Evolutionary conservation across 306 rosid species (phyloP), one percentile per base, ranked within the genome.

Genomic region (Pterocarpus santalinus): DNA sequence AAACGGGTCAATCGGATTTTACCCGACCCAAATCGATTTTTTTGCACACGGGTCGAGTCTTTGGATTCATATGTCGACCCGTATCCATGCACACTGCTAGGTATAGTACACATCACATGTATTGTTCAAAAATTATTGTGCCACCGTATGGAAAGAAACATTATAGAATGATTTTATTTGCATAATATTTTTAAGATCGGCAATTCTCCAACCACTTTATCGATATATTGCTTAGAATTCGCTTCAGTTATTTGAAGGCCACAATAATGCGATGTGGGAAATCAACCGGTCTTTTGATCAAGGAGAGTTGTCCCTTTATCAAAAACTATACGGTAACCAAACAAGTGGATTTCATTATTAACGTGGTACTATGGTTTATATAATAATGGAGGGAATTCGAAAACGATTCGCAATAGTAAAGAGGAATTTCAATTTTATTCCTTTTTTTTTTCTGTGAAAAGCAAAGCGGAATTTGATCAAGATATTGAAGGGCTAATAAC

Each of bases 221-320:
- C 12, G 65, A 55, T 13, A 82, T 67, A 79, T 78, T 85, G 84
- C 82, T 82, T 84, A 81, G 80, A 77, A 82, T 82, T 77, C 30
- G 80, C 69, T 72, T 82, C 76, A 53, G 58, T 53, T 15, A 83
- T 70, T 82, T 78, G 12, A 79, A 81, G 77, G 85, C 65, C 78
- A 35, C 83, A 60, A 60, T 52, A 38, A 69, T 65, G 13, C 53
- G 85, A 72, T 78, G 83, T 79, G 77, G 64, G 61, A 83, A 87
- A 80, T 80, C 63, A 86, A 77, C 62, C 68, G 4, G 47, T 14
- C 73, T 81, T 70, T 56, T 3, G 73, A 70, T 84, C 75, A 79
- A 88, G 94, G 97, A 90, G 92, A 91, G 73, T 82, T 62, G 92
- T 90, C 93, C 88, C 83, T 82, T 88, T 82, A 64, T 81, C 74